Conservation (phyloP, 768 basidiomycete genomes). For the Saitozyma podzolica region DNA sequence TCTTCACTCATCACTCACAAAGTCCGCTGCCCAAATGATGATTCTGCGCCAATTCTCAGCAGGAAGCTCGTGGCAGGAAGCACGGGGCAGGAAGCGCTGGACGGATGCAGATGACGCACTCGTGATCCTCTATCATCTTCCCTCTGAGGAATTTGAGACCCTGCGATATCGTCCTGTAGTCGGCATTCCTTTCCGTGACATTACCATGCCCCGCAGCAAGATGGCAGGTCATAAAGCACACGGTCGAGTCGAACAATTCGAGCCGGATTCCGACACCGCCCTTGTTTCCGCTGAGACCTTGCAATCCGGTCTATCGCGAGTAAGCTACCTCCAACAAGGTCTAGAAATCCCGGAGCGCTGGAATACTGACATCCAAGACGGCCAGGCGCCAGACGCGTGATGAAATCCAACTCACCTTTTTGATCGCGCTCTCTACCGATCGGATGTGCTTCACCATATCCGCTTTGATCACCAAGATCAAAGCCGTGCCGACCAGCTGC, state of each 20-base stretch:
- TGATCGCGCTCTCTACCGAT: constrained; percentile 85
- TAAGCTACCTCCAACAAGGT: not conserved
- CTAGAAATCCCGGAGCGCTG: not conserved
- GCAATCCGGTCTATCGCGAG: constrained; percentile 54
- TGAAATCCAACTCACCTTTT: constrained; percentile 65
- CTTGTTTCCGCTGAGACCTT: constrained; percentile 80
- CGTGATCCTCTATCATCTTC: constrained; percentile 82
- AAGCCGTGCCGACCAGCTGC: constrained; percentile 90
- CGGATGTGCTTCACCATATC: constrained; percentile 76
- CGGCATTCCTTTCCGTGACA: constrained; percentile 83
- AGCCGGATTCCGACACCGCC: constrained; percentile 92
- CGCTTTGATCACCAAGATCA: constrained; percentile 78
- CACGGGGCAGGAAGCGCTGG: too few species aligned
- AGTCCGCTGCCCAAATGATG: constrained; percentile 90
- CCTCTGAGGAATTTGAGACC: constrained; percentile 87
- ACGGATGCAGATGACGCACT: constrained; percentile 60
- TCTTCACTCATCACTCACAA: constrained; percentile 44
- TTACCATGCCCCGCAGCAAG: constrained; percentile 93
- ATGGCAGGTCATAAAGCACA: constrained; percentile 95
- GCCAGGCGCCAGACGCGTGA: constrained; percentile 1
- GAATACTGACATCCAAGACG: not conserved
- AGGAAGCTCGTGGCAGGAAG: too few species aligned
- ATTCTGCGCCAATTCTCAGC: constrained; percentile 60
- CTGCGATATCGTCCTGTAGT: constrained; percentile 81
- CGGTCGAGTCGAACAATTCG: constrained; percentile 83